Evolutionary conservation across 345 rosid genomes (phyloP), one percentile per base, ranked within the genome.

Genomic region (Clausena lansium): DNA sequence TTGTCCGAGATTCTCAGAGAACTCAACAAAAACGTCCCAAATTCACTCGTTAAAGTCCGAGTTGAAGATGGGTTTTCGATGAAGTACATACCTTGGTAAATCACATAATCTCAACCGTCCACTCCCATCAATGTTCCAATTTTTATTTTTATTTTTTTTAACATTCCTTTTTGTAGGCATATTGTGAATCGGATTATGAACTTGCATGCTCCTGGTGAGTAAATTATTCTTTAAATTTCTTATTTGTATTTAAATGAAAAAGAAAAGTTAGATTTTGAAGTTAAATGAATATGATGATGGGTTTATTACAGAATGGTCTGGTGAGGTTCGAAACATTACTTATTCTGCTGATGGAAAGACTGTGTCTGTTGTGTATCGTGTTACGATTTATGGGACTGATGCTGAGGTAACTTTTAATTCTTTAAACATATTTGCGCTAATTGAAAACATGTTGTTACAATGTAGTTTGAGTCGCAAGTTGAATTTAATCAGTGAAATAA

Each of bases 81-180:
- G 80, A 93, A 86, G 86, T 93, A 93, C 84, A 83, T 93, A n/a
- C 94, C 97, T 1, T 93, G 98, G 98, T 90, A 77, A 45, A 17
- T 32, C 38, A 55, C 66, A 8, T 17, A 28, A 67, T 78, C 68
- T 76, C 47, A 38, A 36, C 70, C 52, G 9, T 67, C 15, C 70
- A 38, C 11, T 9, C 50, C 50, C 6, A 4, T 59, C 38, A 61
- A 28, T 58, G n/a, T 36, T 61, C 3, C 10, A 19, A 4, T 17
- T 38, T 38, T 39, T 2, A 14, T 15, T 54, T 64, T 52, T 13
- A 4, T 33, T 4, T 25, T 27, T 38, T 25, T 33, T 5, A n/a
- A n/a, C n/a, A n/a, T 61, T 50, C 27, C 47, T 25, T n/a, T 73
- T 77, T 70, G 73, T 83, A 93, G 98, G 98, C 94, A 92, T 82